Base-by-base conservation (phyloP, 352 stramenopile species). In the Phytopythium mirpurense region DNA sequence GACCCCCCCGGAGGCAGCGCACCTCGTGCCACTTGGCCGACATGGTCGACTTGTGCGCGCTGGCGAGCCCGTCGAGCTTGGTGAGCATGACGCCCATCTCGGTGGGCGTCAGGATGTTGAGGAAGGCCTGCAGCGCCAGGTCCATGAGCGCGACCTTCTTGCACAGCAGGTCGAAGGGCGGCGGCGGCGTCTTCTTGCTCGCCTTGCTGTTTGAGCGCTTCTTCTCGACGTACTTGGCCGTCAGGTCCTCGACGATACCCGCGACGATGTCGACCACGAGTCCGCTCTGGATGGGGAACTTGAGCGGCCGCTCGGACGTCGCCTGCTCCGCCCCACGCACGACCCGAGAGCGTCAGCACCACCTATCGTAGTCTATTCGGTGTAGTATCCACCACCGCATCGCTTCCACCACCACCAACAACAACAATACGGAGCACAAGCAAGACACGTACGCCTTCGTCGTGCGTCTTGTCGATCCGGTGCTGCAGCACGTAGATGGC, bases 61-160 rank as follows among this genome's bases (percentile, higher is more conserved):
- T 71, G n/a, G 74, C 72, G 36, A 93, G 59, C 24, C 72, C 63
- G 49, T 93, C 83, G 18, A 93, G 65, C 54, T 90, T 90, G 36
- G 65, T 52, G 32, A 93, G 62, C 55, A 93, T 68, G 32, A 89
- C 59, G 23, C 66, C 54, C 67, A 91, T 86, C 56, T 90, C 77
- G 27, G 82, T 76, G 8, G 72, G 68, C 42, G 78, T 86, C 29
- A 89, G 64, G 43, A 86, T 72, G 35, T 91, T 90, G 18, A 91
- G 57, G 34, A 90, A 91, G 1, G 78, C 77, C 54, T 91, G 78
- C 41, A 93, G 63, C 31, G 83, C 83, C 32, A 91, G 56, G 46
- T 93, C 83, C 80, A 93, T 90, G 41, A 93, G 65, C 16, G 80
- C 80, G 24, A 93, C 74, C 51, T 91, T 93, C 56, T 86, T 90